Evolutionary conservation across 1,284 basidiomycete species (phyloP).

Genomic region (Rhodotorula sp.): DNA sequence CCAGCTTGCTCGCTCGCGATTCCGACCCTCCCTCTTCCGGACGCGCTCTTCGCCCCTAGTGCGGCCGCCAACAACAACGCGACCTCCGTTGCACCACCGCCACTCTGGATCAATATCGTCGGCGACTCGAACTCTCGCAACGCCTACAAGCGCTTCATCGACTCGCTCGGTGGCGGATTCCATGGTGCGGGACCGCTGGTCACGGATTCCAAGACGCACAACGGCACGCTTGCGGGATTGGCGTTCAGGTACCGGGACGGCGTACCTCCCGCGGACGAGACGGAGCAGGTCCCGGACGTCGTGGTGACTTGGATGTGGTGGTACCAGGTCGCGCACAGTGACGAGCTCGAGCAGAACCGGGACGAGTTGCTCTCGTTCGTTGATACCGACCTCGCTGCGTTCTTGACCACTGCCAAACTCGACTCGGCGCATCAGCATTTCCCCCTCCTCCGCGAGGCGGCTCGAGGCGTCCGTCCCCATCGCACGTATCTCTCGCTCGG

Average conservation of each 20-base stretch:
- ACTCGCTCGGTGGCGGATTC: conserved; percentile 18
- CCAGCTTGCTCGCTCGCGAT: conserved; percentile 18
- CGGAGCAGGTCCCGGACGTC: conserved; percentile 7
- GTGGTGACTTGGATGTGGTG: conserved; percentile 39
- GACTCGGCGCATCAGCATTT: neutral
- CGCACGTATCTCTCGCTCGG: conserved; percentile 36
- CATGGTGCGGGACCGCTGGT: conserved; percentile 15
- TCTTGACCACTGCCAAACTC: conserved; percentile 5
- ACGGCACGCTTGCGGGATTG: conserved; percentile 27
- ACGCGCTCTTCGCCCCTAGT: neutral
- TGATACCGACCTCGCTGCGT: conserved; percentile 13
- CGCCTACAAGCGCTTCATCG: conserved; percentile 18
- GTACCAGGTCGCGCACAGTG: conserved; percentile 19
- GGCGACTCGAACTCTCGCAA: conserved; percentile 40
- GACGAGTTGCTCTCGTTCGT: conserved; percentile 24
- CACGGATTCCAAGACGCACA: conserved; percentile 28
- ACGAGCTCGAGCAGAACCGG: conserved; percentile 9
- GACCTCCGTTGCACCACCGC: neutral
- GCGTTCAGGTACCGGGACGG: conserved; percentile 14
- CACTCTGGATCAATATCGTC: conserved; percentile 34
- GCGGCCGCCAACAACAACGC: neutral
- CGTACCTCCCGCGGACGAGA: neutral
- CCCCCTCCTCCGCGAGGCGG: neutral
- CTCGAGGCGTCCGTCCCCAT: conserved; percentile 8
- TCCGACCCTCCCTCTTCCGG: conserved; percentile 5